Base-by-base conservation (phyloP, 495 filamentous ascomycete genomes). In the Podospora anserina region DNA sequence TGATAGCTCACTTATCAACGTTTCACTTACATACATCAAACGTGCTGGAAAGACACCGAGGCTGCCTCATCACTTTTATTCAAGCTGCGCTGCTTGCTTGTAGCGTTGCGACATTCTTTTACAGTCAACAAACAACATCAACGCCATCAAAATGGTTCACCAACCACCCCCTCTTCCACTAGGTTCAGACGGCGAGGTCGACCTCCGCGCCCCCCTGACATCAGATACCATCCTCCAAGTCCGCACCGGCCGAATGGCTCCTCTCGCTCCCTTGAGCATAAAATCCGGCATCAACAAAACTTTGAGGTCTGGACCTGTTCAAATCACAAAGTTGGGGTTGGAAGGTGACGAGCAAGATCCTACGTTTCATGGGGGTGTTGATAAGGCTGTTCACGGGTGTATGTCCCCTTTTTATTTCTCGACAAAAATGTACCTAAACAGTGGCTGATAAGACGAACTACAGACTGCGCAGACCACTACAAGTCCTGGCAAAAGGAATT, bases 371-470 rank as follows among this genome's bases (percentile, higher is more conserved):
- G 84, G 85, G 49, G 84, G 84, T 0, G 66, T 69, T 0, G 86
- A 88, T 64, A 87, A 87, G 71, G 86, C 86, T 2, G 77, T 88
- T 32, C 84, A 87, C 65, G 85, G 84, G 53, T 88, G 82, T 82
- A 71, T 73, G 78, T 2, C 6, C 56, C 5, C 61, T n/a, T 9
- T 4, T 19, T n/a, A 23, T 61, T 27, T 58, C 11, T n/a, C 23
- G 23, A 34, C 39, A 39, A 44, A 66, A 58, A 16, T 16, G 32
- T 32, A 66, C 23, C 23, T 23, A 57, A 39, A 39, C 39, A 13
- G 13, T 2, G 39, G 15, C 39, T 49, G 9, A 6, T 49, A 11
- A 49, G 39, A 49, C 13, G 39, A 49, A 16, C 9, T 34, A 0
- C 16, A 84, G 82, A 87, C 67, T 86, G 80, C 76, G 81, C 79